Conservation (phyloP, 176 grass and related monocot species). For the Leersia perrieri region DNA sequence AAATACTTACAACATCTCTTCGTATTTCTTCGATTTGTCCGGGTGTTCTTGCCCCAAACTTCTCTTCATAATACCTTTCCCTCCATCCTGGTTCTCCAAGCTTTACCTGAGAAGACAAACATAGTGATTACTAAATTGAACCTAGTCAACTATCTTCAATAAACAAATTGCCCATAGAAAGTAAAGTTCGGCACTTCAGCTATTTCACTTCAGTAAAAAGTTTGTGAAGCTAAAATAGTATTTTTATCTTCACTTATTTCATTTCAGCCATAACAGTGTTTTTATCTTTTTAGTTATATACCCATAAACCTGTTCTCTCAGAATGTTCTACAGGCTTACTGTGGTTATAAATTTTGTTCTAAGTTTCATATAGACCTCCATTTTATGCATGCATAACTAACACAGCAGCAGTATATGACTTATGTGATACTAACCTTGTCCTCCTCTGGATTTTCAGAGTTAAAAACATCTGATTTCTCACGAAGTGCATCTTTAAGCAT, state of each 20-base stretch:
- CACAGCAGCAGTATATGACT: background rate
- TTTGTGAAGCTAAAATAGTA: too few relatives aligned
- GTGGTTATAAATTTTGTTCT: background rate
- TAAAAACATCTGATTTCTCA: constrained; percentile 97
- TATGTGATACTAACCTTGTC: constrained; percentile 64
- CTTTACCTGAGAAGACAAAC: constrained; percentile 68
- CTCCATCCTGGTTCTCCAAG: constrained; percentile 96
- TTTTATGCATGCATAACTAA: background rate
- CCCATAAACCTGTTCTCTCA: background rate
- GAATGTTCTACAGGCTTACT: background rate
- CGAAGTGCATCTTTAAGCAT: constrained; percentile 85
- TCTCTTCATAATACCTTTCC: constrained; percentile 94
- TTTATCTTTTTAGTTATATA: background rate
- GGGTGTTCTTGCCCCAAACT: constrained; percentile 74
- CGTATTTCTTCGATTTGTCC: constrained; percentile 73
- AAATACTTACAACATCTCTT: constrained; percentile 84
- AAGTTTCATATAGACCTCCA: background rate
- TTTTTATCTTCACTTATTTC: too few relatives aligned
- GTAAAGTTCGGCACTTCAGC: background rate
- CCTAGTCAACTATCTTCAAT: too few relatives aligned
- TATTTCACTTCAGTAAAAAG: too few relatives aligned
- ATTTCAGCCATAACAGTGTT: background rate
- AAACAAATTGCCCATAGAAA: background rate
- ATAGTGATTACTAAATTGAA: constrained; percentile 12
- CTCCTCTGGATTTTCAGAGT: constrained; percentile 83